phyloP scores from a whole-genome alignment of 176 grass and related monocot genomes.

The Bonia amplexicaulis region DNA sequence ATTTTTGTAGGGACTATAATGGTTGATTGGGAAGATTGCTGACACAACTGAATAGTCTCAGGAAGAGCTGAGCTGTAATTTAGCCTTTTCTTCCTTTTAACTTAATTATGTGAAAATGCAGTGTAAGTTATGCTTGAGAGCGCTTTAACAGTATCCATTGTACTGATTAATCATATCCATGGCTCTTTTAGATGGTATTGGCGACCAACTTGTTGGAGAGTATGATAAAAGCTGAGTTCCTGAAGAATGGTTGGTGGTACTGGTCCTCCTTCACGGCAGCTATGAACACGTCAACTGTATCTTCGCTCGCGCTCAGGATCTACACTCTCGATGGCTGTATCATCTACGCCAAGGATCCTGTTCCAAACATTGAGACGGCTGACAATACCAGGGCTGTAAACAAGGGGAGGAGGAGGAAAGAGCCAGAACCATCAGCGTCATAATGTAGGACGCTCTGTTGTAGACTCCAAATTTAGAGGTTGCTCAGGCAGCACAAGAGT shows the following conservation, averaged over 20 bases:
- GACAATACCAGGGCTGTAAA: slow-evolving; percentile 47
- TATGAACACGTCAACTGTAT: slow-evolving; percentile 68
- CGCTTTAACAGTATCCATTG: neutral
- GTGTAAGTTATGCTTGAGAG: slow-evolving; percentile 20
- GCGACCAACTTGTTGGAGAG: slow-evolving; percentile 62
- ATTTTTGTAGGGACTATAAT: neutral
- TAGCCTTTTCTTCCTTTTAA: neutral
- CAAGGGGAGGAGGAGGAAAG: slow-evolving; percentile 43
- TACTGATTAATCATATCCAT: slow-evolving; percentile 21
- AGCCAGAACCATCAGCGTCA: slow-evolving; percentile 28
- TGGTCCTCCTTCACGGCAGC: slow-evolving; percentile 92
- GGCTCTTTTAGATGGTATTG: slow-evolving; percentile 70
- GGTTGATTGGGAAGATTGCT: neutral
- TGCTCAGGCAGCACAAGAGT: slow-evolving; percentile 21
- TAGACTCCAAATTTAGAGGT: slow-evolving; percentile 36
- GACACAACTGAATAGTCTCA: neutral
- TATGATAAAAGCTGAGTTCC: slow-evolving; percentile 76
- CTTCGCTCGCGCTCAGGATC: slow-evolving; percentile 70
- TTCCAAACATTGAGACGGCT: slow-evolving; percentile 8
- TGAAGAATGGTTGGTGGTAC: slow-evolving; percentile 93
- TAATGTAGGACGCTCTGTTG: slow-evolving; percentile 18
- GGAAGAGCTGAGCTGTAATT: neutral
- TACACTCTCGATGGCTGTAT: slow-evolving; percentile 85
- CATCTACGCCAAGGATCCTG: slow-evolving; percentile 59
- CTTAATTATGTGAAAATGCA: neutral